Evolutionary conservation across 768 basidiomycete species (phyloP).

Genomic region (Ephemerocybe angulata): DNA sequence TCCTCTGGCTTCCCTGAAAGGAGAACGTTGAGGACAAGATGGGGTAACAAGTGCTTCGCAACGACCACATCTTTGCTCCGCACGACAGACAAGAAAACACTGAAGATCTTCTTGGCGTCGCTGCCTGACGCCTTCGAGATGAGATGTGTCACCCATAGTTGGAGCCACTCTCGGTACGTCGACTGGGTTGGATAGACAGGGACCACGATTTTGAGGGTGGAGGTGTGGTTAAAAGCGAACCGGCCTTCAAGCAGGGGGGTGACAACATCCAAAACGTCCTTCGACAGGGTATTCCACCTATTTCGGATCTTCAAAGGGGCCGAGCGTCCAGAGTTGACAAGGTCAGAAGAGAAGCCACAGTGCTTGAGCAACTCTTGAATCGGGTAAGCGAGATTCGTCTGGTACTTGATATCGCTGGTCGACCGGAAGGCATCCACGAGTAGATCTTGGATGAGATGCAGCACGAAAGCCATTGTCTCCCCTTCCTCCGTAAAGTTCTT

Average conservation of each 20-base stretch:
- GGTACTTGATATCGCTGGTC: slow-evolving; percentile 91
- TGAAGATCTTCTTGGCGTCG: slow-evolving; percentile 67
- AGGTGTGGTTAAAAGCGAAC: slow-evolving; percentile 50
- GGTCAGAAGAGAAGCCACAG: slow-evolving; percentile 79
- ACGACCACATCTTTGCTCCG: slow-evolving; percentile 90
- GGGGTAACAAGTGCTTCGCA: slow-evolving; percentile 88
- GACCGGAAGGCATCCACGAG: slow-evolving; percentile 89
- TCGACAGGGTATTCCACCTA: slow-evolving; percentile 77
- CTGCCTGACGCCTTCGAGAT: slow-evolving; percentile 60
- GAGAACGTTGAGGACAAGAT: slow-evolving; percentile 83
- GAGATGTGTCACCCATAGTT: slow-evolving; percentile 80
- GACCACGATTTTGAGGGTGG: slow-evolving; percentile 39
- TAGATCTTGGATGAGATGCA: slow-evolving; percentile 81
- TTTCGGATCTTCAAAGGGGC: slow-evolving; percentile 64
- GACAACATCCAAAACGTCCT: slow-evolving; percentile 81
- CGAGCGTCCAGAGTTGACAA: slow-evolving; percentile 53
- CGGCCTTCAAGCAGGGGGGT: slow-evolving; percentile 76
- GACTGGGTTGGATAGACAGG: slow-evolving; percentile 76
- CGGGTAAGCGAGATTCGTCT: slow-evolving; percentile 81
- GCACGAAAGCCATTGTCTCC: slow-evolving; percentile 74
- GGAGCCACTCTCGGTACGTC: slow-evolving; percentile 96
- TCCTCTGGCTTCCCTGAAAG: slow-evolving; percentile 68
- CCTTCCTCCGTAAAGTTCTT: slow-evolving; percentile 77
- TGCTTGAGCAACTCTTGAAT: slow-evolving; percentile 89
- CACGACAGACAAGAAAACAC: slow-evolving; percentile 72